These are phyloP conservation scores for Kuraishia cidri DNA, from an alignment of 805 yeast genomes.

Conservation along the genomic window DNA sequence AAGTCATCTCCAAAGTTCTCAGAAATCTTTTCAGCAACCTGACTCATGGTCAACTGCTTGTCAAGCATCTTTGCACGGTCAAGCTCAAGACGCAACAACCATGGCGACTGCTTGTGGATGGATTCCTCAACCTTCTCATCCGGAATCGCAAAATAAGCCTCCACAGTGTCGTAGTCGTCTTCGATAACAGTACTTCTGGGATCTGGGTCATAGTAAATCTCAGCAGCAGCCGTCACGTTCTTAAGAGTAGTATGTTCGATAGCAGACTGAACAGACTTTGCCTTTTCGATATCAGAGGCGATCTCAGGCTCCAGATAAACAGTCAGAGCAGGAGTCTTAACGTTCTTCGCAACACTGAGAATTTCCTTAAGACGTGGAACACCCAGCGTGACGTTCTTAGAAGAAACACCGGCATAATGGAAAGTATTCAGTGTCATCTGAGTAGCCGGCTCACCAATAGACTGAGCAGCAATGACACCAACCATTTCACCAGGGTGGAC, in stretches of 20 bases:
- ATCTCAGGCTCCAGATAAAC: slow-evolving; percentile 80
- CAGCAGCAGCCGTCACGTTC: slow-evolving; percentile 96
- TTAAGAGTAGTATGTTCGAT: slow-evolving; percentile 93
- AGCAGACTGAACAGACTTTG: slow-evolving; percentile 92
- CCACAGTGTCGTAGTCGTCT: slow-evolving; percentile 95
- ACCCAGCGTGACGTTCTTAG: slow-evolving; percentile 93
- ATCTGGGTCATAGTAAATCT: slow-evolving; percentile 96
- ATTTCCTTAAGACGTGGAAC: slow-evolving; percentile 98
- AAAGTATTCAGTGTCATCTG: slow-evolving; percentile 96
- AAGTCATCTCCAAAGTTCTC: slow-evolving; percentile 90
- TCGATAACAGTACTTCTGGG: slow-evolving; percentile 95
- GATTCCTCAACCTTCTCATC: slow-evolving; percentile 96
- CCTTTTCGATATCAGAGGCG: slow-evolving; percentile 85
- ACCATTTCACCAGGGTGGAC: slow-evolving; percentile 99
- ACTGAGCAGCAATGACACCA: slow-evolving; percentile 95
- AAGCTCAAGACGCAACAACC: slow-evolving; percentile 92
- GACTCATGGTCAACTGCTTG: slow-evolving; percentile 95
- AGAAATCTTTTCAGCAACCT: slow-evolving; percentile 92
- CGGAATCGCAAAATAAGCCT: slow-evolving; percentile 94
- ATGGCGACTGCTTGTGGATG: slow-evolving; percentile 92
- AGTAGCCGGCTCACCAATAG: slow-evolving; percentile 97
- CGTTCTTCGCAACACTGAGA: slow-evolving; percentile 95
- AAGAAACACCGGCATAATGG: slow-evolving; percentile 97
- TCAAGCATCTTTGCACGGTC: slow-evolving; percentile 99
- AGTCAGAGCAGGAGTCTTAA: slow-evolving; percentile 98